These are phyloP conservation scores for Amphichorda felina DNA, from an alignment of 2,329 filamentous ascomycete species.

Conservation along the genomic window DNA sequence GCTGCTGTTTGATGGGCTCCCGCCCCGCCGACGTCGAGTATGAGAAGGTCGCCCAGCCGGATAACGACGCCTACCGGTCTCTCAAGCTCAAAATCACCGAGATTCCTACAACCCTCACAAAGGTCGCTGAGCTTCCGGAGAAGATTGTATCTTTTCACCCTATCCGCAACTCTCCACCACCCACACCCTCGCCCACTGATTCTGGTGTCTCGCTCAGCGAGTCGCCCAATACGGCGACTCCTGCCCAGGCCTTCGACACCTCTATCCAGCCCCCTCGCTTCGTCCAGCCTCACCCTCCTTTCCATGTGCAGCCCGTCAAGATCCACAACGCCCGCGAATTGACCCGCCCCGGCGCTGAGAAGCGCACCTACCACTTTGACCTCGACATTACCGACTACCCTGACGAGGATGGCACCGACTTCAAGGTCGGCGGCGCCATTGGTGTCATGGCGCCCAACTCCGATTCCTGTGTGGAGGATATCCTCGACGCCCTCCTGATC, in stretches of 20 bases:
- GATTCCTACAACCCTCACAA: slow-evolving; percentile 62
- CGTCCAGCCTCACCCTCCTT: slow-evolving; percentile 89
- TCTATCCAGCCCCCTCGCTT: slow-evolving; percentile 69
- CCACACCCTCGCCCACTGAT: slow-evolving; percentile 30
- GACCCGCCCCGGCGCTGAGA: slow-evolving; percentile 81
- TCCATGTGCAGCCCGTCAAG: slow-evolving; percentile 82
- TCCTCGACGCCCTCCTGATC: slow-evolving; percentile 72
- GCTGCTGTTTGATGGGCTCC: slow-evolving; percentile 45
- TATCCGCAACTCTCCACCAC: slow-evolving; percentile 23
- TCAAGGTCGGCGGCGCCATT: slow-evolving; percentile 93
- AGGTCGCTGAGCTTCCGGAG: slow-evolving; percentile 59
- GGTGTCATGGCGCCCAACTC: slow-evolving; percentile 87
- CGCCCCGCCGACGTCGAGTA: slow-evolving; percentile 34
- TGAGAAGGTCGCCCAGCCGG: slow-evolving; percentile 47
- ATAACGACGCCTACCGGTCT: slow-evolving; percentile 76
- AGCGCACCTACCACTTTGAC: slow-evolving; percentile 95
- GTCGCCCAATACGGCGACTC: slow-evolving; percentile 9
- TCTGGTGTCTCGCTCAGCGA: slow-evolving; percentile 32
- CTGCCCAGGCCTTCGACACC: slow-evolving; percentile 31
- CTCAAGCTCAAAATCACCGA: slow-evolving; percentile 65
- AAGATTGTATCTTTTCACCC: slow-evolving; percentile 62
- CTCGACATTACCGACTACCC: slow-evolving; percentile 94
- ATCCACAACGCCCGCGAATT: slow-evolving; percentile 77
- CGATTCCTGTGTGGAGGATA: slow-evolving; percentile 61
- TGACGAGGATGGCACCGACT: slow-evolving; percentile 71